Conservation (phyloP, 2,329 filamentous ascomycete genomes). For the Teratosphaeria epicoccoides region DNA sequence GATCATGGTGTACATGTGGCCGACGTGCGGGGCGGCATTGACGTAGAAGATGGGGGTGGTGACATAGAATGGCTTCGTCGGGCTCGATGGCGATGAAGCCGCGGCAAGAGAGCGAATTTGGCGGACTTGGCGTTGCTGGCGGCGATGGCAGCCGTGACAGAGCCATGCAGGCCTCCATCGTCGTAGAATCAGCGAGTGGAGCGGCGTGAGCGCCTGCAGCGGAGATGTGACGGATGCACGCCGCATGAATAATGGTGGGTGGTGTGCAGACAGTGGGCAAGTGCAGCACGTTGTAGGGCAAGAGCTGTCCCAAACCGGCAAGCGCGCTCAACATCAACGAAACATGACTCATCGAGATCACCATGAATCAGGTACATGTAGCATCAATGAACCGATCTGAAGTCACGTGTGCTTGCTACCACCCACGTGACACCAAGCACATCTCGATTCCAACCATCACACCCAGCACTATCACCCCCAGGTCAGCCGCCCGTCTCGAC, state of each 20-base stretch:
- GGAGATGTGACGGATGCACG: slow-evolving; percentile 6
- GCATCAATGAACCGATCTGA: no score
- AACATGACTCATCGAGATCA: no score
- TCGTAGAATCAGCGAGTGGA: slow-evolving; percentile 23
- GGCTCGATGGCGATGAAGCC: slow-evolving; percentile 29
- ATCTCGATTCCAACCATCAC: no score
- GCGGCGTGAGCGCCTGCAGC: slow-evolving; percentile 16
- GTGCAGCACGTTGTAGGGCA: neutral
- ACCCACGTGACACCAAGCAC: no score
- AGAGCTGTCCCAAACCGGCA: neutral
- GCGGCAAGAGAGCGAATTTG: neutral
- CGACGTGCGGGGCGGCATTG: slow-evolving; percentile 91
- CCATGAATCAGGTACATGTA: no score
- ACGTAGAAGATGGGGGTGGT: slow-evolving; percentile 99
- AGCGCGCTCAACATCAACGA: no score
- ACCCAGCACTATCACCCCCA: no score
- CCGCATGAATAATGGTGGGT: slow-evolving; percentile 3
- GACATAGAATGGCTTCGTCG: slow-evolving; percentile 69
- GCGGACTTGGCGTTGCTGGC: neutral
- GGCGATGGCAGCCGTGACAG: slow-evolving; percentile 14
- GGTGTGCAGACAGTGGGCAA: neutral
- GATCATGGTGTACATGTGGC: slow-evolving; percentile 88
- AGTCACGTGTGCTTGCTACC: no score
- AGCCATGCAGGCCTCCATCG: slow-evolving; percentile 29
- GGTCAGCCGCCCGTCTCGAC: no score